These are phyloP conservation scores for Kwoniella sp. DNA, from an alignment of 768 basidiomycete genomes.

Conservation along the genomic window DNA sequence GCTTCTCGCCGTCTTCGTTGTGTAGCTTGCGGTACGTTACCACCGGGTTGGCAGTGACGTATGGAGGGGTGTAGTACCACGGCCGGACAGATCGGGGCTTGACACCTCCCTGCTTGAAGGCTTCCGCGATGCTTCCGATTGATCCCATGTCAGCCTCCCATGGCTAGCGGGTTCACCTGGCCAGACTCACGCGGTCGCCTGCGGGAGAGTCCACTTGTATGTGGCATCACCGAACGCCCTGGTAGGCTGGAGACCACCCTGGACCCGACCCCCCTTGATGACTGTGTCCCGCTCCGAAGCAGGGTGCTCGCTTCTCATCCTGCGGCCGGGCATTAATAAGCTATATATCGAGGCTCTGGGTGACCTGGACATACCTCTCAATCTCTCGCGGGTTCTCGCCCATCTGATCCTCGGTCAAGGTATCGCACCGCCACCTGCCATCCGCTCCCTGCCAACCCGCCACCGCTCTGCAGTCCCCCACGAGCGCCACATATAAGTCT, in stretches of 20 bases:
- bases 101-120: constrained; percentile 18
- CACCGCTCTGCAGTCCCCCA: constrained; percentile 92
- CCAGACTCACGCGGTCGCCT: constrained; percentile 36
- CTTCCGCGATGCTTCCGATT: constrained; percentile 27
- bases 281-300: constrained; percentile 37
- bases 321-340: no score
- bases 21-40: constrained; percentile 41
- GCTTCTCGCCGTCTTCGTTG: constrained; percentile 29
- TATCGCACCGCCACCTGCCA: constrained; percentile 84
- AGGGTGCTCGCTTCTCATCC: constrained; percentile 46
- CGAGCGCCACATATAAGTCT: constrained; percentile 82
- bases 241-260: constrained; percentile 47
- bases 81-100: constrained; percentile 24
- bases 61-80: constrained; percentile 38
- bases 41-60: constrained; percentile 47
- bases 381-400: constrained; percentile 83
- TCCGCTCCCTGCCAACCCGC: constrained; percentile 83
- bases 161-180: not conserved
- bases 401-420: constrained; percentile 93
- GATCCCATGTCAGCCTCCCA: not conserved
- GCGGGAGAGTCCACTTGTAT: constrained; percentile 46
- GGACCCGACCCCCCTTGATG: constrained; percentile 43
- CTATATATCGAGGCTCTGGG: no score
- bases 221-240: constrained; percentile 48
- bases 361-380: no score